A percentile compares a stretch with the other conserved stretches of the same genome.
Conservation (phyloP, 106 monocot genomes). For the Dendrobium chrysotoxum region DNA sequence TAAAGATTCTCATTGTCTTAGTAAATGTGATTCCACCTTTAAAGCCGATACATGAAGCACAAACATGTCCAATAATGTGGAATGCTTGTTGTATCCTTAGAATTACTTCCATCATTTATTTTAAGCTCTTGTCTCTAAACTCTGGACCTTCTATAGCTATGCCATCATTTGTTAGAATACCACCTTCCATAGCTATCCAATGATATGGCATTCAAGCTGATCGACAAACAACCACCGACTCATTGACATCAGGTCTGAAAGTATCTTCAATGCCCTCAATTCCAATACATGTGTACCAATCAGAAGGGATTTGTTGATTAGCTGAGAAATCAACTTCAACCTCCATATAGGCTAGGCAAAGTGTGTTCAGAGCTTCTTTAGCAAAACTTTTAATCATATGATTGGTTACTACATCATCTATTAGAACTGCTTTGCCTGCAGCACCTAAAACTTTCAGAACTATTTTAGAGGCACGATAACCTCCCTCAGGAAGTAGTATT, state of each 20-base stretch:
- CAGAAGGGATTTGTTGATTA: slow-evolving; percentile 22
- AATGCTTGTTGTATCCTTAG: slow-evolving; percentile 35
- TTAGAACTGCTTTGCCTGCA: slow-evolving; percentile 23
- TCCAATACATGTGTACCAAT: slow-evolving; percentile 36
- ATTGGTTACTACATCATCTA: slow-evolving; percentile 14
- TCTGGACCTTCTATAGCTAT: slow-evolving; percentile 41
- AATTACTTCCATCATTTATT: slow-evolving; percentile 36
- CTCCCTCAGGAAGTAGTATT: slow-evolving; percentile 23
- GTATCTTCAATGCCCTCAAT: slow-evolving; percentile 45
- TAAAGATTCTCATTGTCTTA: too few relatives aligned
- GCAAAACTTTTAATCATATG: slow-evolving; percentile 33
- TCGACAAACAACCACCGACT: slow-evolving; percentile 35
- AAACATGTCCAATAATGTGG: too few relatives aligned
- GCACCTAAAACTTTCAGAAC: slow-evolving; percentile 28
- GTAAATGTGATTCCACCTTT: too few relatives aligned
- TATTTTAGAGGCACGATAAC: slow-evolving; percentile 34
- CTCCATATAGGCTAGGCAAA: slow-evolving; percentile 38
- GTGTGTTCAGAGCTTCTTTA: slow-evolving; percentile 34
- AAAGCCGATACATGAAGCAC: too few relatives aligned
- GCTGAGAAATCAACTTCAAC: slow-evolving; percentile 18
- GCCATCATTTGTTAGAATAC: slow-evolving; percentile 35
- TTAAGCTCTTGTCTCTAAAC: slow-evolving; percentile 28
- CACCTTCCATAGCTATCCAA: slow-evolving; percentile 45
- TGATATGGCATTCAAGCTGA: slow-evolving; percentile 35
- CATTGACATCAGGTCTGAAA: slow-evolving; percentile 33